Evolutionary conservation across 140 eudicot species (phyloP), one percentile per base, ranked within the genome.

Genomic region (Cichorium intybus): DNA sequence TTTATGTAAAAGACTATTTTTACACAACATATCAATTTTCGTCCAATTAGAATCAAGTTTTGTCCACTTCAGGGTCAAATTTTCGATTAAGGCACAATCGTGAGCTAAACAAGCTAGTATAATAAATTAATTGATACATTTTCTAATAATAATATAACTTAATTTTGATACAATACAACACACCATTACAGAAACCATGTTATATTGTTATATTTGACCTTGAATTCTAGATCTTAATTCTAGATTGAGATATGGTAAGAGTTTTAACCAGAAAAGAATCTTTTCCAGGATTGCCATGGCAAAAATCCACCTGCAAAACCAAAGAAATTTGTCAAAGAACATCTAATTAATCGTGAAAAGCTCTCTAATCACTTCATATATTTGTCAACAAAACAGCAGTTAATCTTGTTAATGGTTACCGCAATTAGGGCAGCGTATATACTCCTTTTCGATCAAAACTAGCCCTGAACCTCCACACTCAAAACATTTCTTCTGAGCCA

Each of bases 241-340:
- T n/a, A n/a, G n/a, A n/a, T n/a, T n/a, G n/a, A 51, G 17, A 48
- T 58, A 62, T 16, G 63, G 22, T 31, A 4, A 4, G 41, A 39
- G 7, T 4, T 77, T 77, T 76, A 91, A 67, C 97, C 96, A 31
- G 96, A 76, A 69, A 91, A 91, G 80, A 91, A 91, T 72, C 97
- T 81, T 67, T 61, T 85, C 97, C 97, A 91, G 1, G 97, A 91
- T 77, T 82, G 96, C 97, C 97, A 91, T 46, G 97, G 96, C 33
- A 91, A 73, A 78, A 87, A 91, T 47, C 97, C 97, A 60, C 97
- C 97, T 91, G 83, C 76, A 64, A 56, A 65, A 31, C 24, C 33
- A 24, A 26, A 10, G 27, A 39, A 24, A 47, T 22, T 58, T 22
- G 20, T 17, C 14, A 7, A 28, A 16, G 28, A 29, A 23, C 18